Evolutionary conservation across 371 early-diverging fungal species (phyloP).

Genomic region (Mortierella sp.): DNA sequence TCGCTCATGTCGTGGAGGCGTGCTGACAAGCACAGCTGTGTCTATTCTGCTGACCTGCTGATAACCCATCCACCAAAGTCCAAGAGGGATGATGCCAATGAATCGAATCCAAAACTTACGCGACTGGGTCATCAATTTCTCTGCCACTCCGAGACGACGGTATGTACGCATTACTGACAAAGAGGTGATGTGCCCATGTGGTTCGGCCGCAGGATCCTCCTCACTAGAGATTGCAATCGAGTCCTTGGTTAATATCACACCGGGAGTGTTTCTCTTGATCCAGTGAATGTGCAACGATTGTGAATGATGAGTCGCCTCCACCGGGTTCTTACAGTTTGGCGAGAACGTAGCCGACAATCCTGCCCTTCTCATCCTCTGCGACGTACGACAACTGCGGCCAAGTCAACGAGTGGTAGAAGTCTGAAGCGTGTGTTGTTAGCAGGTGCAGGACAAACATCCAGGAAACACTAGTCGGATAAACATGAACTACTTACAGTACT

Average conservation of each 20-base stretch:
- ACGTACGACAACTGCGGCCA: conserved; percentile 98
- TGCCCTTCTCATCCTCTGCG: conserved; percentile 91
- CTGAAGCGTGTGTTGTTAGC: conserved; percentile 35
- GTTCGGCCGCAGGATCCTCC: conserved; percentile 78
- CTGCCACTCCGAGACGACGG: conserved; percentile 94
- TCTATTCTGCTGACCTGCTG: conserved; percentile 26
- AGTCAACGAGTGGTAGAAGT: conserved; percentile 92
- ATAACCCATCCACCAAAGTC: conserved; percentile 8
- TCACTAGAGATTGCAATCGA: conserved; percentile 70
- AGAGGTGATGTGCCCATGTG: conserved; percentile 97
- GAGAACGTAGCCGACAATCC: conserved; percentile 96
- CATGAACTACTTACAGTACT: conserved; percentile 93
- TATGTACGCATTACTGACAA: conserved; percentile 96
- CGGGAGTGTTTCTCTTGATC: background rate
- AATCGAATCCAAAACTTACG: conserved; percentile 60
- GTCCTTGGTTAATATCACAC: background rate
- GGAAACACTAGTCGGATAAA: too few species aligned
- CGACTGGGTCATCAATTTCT: conserved; percentile 94
- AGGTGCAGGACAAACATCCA: background rate
- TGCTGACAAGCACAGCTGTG: conserved; percentile 20
- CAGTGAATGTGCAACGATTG: background rate
- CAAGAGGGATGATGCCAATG: background rate
- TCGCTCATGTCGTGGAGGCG: conserved; percentile 14
- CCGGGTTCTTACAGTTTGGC: conserved; percentile 87
- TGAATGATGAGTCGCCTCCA: too few species aligned